phyloP scores from a whole-genome alignment of 768 basidiomycete genomes.

The Boletus rubescentipes region DNA sequence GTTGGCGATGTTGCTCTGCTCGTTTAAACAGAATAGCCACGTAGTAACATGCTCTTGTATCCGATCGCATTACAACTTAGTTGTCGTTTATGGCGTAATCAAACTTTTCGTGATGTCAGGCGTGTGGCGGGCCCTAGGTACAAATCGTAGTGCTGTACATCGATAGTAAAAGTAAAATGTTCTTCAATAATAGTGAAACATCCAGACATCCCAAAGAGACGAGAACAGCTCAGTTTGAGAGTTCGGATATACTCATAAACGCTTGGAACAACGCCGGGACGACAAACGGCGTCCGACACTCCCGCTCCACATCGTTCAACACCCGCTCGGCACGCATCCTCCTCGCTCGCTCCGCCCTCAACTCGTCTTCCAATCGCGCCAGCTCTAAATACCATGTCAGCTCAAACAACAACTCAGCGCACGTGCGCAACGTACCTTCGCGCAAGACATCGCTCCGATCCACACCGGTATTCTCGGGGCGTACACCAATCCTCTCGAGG shows the following conservation, averaged over 20 bases:
- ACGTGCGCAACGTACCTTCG: constrained; percentile 14
- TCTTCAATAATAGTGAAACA: too few relatives aligned
- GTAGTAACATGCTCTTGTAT: constrained; percentile 14
- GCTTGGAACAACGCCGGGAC: constrained; percentile 57
- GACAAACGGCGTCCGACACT: constrained; percentile 53
- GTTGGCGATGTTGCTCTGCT: constrained; percentile 5
- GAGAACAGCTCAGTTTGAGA: constrained; percentile 31
- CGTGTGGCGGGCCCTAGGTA: too few relatives aligned
- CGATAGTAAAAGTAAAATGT: too few relatives aligned
- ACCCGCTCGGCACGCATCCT: constrained; percentile 44
- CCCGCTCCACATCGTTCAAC: constrained; percentile 47
- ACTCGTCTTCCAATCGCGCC: constrained; percentile 32
- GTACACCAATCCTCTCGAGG: constrained; percentile 19
- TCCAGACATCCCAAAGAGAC: not conserved
- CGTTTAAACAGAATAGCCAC: not conserved
- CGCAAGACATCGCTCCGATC: not conserved
- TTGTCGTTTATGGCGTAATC: constrained; percentile 12
- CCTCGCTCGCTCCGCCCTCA: constrained; percentile 36
- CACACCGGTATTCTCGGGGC: not conserved
- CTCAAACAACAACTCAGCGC: not conserved
- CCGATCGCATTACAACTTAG: constrained; percentile 11
- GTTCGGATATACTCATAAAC: constrained; percentile 48
- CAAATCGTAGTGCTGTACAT: too few relatives aligned
- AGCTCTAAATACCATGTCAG: constrained; percentile 10
- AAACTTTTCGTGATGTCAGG: not conserved